A percentile compares a stretch with the other conserved stretches of the same genome.
Conservation (phyloP, 2,329 filamentous ascomycete genomes). For the Cyphellophora attinorum region DNA sequence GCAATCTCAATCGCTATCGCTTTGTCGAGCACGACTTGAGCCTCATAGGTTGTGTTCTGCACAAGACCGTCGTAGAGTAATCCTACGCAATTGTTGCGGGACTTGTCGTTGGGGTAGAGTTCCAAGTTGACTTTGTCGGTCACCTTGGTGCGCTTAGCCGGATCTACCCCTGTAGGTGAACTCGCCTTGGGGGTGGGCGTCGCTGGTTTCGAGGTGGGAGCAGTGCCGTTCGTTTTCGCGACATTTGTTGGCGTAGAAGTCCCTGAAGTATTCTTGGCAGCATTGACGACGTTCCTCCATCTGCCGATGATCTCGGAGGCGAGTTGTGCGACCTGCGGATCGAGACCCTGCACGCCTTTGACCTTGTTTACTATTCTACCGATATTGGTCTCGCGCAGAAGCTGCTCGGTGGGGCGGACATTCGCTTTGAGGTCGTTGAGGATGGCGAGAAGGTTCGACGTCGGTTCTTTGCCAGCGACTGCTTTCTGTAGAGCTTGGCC, state of each 20-base stretch:
- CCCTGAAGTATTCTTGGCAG: conserved; percentile 24
- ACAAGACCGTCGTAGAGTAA: conserved; percentile 91
- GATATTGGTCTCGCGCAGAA: conserved; percentile 82
- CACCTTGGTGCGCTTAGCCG: conserved; percentile 72
- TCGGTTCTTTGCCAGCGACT: conserved; percentile 61
- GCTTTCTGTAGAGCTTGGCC: conserved; percentile 76
- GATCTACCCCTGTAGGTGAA: conserved; percentile 34
- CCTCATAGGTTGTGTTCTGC: conserved; percentile 49
- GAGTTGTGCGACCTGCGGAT: conserved; percentile 55
- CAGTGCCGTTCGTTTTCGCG: conserved; percentile 39
- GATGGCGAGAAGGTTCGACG: conserved; percentile 61
- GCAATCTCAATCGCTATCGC: conserved; percentile 68
- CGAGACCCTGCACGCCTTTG: conserved; percentile 64
- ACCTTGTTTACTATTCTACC: conserved; percentile 82
- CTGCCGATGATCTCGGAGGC: conserved; percentile 78
- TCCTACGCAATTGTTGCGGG: conserved; percentile 77
- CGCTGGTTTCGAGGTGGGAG: conserved; percentile 33
- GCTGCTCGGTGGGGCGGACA: conserved; percentile 75
- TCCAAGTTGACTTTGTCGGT: conserved; percentile 61
- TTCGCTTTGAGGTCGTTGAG: conserved; percentile 72
- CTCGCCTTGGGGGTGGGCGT: conserved; percentile 28
- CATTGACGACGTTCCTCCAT: conserved; percentile 72
- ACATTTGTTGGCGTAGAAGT: conserved; percentile 24
- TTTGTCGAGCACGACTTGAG: conserved; percentile 57
- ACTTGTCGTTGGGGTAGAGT: conserved; percentile 57